Base-by-base conservation (phyloP, 495 filamentous ascomycete species). In the Penicillium lividum region DNA sequence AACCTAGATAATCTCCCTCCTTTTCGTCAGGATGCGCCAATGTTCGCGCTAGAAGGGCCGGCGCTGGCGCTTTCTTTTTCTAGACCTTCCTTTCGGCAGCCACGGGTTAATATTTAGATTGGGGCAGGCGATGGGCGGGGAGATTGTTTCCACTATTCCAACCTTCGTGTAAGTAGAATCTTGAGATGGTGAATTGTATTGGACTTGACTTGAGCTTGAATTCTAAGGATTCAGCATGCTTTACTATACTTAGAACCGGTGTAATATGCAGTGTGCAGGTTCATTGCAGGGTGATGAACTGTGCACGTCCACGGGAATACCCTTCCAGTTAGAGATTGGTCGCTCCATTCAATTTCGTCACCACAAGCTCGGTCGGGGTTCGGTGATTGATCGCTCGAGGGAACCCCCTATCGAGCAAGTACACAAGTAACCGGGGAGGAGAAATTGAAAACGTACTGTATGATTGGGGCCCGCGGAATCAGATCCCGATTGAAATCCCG, bases 1-100 rank as follows among this genome's bases (percentile, higher is more conserved):
- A 22, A 22, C 22, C 22, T 22, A 22, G 22, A 22, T 22, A 22
- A 22, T 1, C 46, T 7, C 6, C 46, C 28, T 27, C 25, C n/a
- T 49, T 49, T 47, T 47, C 7, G 28, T 28, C 10, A 36, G 38
- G 38, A 40, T 40, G 38, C 38, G 33, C 33, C 33, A 36, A 2
- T 40, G 28, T 45, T 29, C 47, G 38, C 55, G 40, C 40, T 58
- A 58, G 22, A 33, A 45, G 42, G 29, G 56, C 44, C 42, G 56
- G 48, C 49, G 56, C 28, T 7, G n/a, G 7, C 16, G 5, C 25
- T 52, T 46, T 38, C 30, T 34, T 51, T 52, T 58, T 58, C 56
- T 58, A 46, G 56, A 58, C 40, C 25, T 52, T 58, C 30, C 56
- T 49, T 57, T 18, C n/a, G 47, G 25, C 46, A 31, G 38, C 55